phyloP scores from a whole-genome alignment of 2,329 filamentous ascomycete species.

The Trichoderma koningiopsis region DNA sequence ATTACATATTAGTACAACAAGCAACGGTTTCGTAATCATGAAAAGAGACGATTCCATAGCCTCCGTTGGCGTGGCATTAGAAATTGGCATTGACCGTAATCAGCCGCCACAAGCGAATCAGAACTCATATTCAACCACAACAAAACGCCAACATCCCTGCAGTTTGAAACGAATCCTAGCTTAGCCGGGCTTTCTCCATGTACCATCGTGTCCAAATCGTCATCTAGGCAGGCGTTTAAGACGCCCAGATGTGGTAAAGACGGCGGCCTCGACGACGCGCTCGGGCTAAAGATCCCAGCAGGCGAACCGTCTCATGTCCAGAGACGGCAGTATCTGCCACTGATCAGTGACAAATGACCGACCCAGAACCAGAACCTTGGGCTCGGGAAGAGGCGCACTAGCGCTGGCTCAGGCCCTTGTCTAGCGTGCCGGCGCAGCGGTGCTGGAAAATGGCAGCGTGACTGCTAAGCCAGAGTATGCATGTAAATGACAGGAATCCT shows the following conservation, averaged over 20 bases:
- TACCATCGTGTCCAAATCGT: background rate
- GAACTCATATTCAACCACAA: background rate
- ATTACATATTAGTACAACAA: background rate
- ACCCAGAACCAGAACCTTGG: constrained; percentile 25
- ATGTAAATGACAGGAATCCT: background rate
- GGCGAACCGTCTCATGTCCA: constrained; percentile 1
- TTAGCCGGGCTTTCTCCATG: background rate
- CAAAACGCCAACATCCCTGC: background rate
- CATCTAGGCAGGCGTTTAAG: background rate
- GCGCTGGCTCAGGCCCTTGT: constrained; percentile 15
- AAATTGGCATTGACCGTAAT: background rate
- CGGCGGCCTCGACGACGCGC: constrained; percentile 14
- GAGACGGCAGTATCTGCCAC: background rate
- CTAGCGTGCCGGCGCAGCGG: constrained; percentile 24
- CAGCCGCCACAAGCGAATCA: background rate
- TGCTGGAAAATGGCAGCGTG: background rate
- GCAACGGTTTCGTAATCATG: background rate
- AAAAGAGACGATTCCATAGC: background rate
- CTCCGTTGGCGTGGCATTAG: background rate
- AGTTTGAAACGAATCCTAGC: background rate
- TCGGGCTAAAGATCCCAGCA: constrained; percentile 4
- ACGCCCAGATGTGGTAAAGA: background rate
- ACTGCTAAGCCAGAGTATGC: background rate
- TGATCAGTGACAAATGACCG: background rate
- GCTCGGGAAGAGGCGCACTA: constrained; percentile 23